Percentiles rank a stretch among this genome's conserved stretches.
phyloP scores from a whole-genome alignment of 768 basidiomycete genomes.

The Trametes meyenii region DNA sequence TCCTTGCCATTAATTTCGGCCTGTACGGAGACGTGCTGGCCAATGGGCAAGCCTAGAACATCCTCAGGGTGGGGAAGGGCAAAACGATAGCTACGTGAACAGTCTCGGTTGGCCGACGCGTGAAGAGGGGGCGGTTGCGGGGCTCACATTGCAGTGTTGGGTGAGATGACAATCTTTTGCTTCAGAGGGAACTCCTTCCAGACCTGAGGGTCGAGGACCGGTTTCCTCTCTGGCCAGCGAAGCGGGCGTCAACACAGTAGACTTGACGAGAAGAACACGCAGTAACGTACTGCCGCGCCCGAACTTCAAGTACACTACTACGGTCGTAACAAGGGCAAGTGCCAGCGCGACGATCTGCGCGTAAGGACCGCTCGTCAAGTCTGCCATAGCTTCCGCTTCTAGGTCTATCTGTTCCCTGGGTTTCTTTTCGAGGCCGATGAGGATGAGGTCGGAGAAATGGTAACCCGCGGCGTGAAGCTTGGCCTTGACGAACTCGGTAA shows the following conservation, averaged over 20 bases:
- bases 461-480: slow-evolving; percentile 58
- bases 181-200: slow-evolving; percentile 85
- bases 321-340: slow-evolving; percentile 50
- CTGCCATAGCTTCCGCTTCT: slow-evolving; percentile 1
- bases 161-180: slow-evolving; percentile 83
- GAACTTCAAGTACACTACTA: slow-evolving; percentile 57
- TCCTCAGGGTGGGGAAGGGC: slow-evolving; percentile 73
- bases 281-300: slow-evolving; percentile 16
- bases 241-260: slow-evolving; percentile 10
- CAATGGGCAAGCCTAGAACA: slow-evolving; percentile 90
- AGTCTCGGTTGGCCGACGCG: slow-evolving; percentile 1
- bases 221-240: slow-evolving; percentile 55
- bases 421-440: slow-evolving; percentile 55
- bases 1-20: slow-evolving; percentile 93
- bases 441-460: slow-evolving; percentile 60
- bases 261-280: background rate
- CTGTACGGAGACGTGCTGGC: slow-evolving; percentile 92
- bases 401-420: slow-evolving; percentile 6
- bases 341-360: slow-evolving; percentile 56
- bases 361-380: slow-evolving; percentile 35
- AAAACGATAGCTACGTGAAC: slow-evolving; percentile 80
- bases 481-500: slow-evolving; percentile 44
- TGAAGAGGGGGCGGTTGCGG: background rate
- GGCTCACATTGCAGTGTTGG: slow-evolving; percentile 93
- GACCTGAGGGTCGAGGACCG: slow-evolving; percentile 68